Conservation (phyloP, 495 filamentous ascomycete species). For the Aspergillus conjunctus region DNA sequence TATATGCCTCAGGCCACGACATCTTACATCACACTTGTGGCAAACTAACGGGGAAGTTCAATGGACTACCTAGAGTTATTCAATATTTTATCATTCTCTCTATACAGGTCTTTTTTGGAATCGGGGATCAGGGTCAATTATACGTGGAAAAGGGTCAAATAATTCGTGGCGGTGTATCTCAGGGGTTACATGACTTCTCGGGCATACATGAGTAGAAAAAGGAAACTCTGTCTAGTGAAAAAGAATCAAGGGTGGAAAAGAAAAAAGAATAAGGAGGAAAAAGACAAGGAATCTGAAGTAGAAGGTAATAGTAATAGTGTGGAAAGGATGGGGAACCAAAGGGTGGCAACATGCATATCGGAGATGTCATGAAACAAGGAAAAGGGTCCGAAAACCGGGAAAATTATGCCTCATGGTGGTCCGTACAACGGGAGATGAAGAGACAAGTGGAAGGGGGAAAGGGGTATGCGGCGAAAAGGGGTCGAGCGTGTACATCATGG, state of each 20-base stretch:
- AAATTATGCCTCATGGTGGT: constrained; percentile 14
- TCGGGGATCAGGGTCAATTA: constrained; percentile 26
- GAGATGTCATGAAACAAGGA: constrained; percentile 21
- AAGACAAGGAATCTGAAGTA: constrained; percentile 20
- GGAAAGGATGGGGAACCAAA: constrained; percentile 22
- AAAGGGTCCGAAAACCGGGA: constrained; percentile 23
- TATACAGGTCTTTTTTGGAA: constrained; percentile 35
- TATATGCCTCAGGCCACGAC: constrained; percentile 37
- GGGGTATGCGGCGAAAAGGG: background rate
- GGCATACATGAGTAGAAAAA: constrained; percentile 50
- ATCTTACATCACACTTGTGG: background rate
- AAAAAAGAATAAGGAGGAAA: constrained; percentile 22
- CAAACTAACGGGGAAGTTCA: background rate
- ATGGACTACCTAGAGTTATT: constrained; percentile 10
- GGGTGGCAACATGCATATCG: constrained; percentile 21
- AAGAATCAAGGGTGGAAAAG: constrained; percentile 31
- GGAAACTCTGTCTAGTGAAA: constrained; percentile 49
- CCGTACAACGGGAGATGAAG: constrained; percentile 8
- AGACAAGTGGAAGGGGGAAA: constrained; percentile 9
- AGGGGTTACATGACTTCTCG: constrained; percentile 52
- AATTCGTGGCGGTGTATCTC: constrained; percentile 44
- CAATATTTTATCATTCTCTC: constrained; percentile 30
- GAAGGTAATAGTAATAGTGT: constrained; percentile 29
- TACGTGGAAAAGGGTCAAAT: constrained; percentile 33
- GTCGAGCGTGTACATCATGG: constrained; percentile 12